Conservation (phyloP, 2,329 filamentous ascomycete genomes). For the Ophiocordyceps sinensis region DNA sequence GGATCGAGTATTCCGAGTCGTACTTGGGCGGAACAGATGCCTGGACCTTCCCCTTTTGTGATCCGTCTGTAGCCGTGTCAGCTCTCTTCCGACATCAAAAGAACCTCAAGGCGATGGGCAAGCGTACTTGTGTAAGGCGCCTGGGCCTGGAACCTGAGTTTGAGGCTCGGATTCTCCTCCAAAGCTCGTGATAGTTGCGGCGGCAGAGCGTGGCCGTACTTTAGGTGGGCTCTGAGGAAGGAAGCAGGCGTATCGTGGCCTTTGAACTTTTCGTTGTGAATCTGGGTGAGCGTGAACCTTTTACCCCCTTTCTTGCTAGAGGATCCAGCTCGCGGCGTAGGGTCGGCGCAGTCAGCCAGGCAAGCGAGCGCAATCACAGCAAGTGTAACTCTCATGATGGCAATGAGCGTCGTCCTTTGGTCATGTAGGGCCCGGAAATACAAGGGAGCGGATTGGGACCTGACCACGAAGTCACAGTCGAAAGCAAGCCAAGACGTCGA, state of each 20-base stretch:
- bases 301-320: neutral
- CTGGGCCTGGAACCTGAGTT: slow-evolving; percentile 9
- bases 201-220: slow-evolving; percentile 20
- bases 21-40: slow-evolving; percentile 17
- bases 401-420: no score
- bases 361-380: neutral
- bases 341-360: slow-evolving; percentile 4
- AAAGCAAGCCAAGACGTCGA: no score
- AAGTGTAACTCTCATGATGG: neutral
- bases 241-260: slow-evolving; percentile 16
- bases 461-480: no score
- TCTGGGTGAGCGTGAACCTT: slow-evolving; percentile 15
- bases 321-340: neutral
- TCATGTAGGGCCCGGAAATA: no score
- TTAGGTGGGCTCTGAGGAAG: slow-evolving; percentile 18
- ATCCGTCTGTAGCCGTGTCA: slow-evolving; percentile 1
- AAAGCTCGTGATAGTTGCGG: slow-evolving; percentile 10
- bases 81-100: neutral
- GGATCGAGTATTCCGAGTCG: slow-evolving; percentile 44
- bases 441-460: no score
- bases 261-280: slow-evolving; percentile 19
- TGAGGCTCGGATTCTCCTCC: slow-evolving; percentile 9
- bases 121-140: slow-evolving; percentile 1
- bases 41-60: slow-evolving; percentile 9
- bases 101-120: neutral